Percentiles rank a stretch among this genome's conserved stretches.
Conservation (phyloP, 2,329 filamentous ascomycete species). For the Colletotrichum tofieldiae region DNA sequence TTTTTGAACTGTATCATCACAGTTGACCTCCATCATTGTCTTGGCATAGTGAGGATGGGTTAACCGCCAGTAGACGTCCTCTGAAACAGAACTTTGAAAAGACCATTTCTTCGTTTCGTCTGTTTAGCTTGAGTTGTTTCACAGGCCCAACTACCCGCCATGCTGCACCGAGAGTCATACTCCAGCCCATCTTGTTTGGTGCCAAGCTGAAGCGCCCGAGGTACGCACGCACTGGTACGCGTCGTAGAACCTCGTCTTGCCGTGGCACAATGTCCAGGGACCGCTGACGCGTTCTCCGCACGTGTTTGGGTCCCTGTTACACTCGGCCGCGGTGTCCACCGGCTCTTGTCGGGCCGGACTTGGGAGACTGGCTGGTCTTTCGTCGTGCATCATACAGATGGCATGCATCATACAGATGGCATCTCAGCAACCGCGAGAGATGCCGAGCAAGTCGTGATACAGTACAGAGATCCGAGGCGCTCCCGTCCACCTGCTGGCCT, state of each 20-base stretch:
- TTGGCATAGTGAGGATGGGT: too few species aligned
- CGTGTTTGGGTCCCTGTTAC: not conserved
- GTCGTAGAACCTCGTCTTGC: not conserved
- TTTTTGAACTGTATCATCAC: too few species aligned
- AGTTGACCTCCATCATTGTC: too few species aligned
- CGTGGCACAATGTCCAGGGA: not conserved
- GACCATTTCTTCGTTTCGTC: too few species aligned
- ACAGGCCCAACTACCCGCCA: too few species aligned
- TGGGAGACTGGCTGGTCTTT: not conserved
- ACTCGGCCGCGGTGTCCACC: not conserved
- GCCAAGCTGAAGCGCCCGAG: not conserved
- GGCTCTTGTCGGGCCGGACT: slow-evolving; percentile 5
- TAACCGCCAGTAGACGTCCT: too few species aligned
- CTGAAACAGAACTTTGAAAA: too few species aligned
- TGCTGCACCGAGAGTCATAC: too few species aligned
- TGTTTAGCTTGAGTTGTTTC: too few species aligned
- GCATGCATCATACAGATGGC: not conserved
- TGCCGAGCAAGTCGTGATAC: slow-evolving; percentile 1
- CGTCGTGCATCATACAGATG: not conserved
- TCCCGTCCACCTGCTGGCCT: not conserved
- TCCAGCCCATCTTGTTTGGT: too few species aligned
- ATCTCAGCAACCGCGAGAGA: not conserved
- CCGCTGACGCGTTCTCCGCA: slow-evolving; percentile 2
- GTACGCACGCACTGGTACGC: too few species aligned
- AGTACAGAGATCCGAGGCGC: not conserved